Evolutionary conservation across 2,329 filamentous ascomycete species (phyloP).

Genomic region (Alternaria hordeiaustralica): DNA sequence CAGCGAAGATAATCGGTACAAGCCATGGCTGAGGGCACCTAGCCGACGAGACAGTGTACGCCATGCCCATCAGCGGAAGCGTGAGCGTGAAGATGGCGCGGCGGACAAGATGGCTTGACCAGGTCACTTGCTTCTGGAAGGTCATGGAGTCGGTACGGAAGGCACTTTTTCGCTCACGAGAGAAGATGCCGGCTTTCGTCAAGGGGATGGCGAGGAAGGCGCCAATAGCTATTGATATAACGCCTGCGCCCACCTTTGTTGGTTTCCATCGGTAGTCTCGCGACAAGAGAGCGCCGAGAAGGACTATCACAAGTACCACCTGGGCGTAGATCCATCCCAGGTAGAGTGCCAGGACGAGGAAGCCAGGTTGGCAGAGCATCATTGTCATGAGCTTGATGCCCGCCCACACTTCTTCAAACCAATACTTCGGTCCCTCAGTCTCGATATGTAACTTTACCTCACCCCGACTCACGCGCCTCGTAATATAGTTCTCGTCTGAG

Average conservation of each 20-base stretch:
- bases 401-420: slow-evolving; percentile 77
- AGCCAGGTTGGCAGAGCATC: slow-evolving; percentile 78
- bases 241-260: slow-evolving; percentile 70
- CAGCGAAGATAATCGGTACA: slow-evolving; percentile 71
- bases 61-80: slow-evolving; percentile 70
- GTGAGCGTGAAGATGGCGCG: slow-evolving; percentile 70
- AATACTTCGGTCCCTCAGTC: slow-evolving; percentile 75
- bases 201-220: slow-evolving; percentile 74
- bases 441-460: slow-evolving; percentile 79
- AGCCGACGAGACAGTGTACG: slow-evolving; percentile 70
- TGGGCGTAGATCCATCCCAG: slow-evolving; percentile 80
- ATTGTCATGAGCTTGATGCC: slow-evolving; percentile 69
- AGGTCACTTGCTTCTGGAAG: slow-evolving; percentile 67
- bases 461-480: slow-evolving; percentile 67
- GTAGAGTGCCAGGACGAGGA: slow-evolving; percentile 74
- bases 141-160: slow-evolving; percentile 71
- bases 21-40: slow-evolving; percentile 65
- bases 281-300: slow-evolving; percentile 74
- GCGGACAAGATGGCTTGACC: slow-evolving; percentile 75
- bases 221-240: slow-evolving; percentile 71
- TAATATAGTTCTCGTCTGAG: slow-evolving; percentile 55
- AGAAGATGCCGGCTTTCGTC: slow-evolving; percentile 74
- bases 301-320: slow-evolving; percentile 73
- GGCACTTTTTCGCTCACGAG: slow-evolving; percentile 65
- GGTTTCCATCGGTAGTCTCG: slow-evolving; percentile 70